Evolutionary conservation across 768 basidiomycete genomes (phyloP).

Genomic region (Termitomyces sp.): DNA sequence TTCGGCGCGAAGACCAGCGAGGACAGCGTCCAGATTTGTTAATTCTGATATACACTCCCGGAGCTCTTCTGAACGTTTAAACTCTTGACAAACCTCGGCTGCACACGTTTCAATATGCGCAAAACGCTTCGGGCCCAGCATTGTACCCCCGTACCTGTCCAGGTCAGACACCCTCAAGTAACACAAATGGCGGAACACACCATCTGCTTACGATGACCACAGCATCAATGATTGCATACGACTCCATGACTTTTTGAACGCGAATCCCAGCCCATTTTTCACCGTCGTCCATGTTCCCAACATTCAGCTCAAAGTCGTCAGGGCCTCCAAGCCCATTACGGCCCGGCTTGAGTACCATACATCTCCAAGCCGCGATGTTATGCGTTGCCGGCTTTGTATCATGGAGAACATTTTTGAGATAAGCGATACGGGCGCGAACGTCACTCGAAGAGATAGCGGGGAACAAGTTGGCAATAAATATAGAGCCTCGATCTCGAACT

Average conservation of each 20-base stretch:
- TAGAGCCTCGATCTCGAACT: conserved; percentile 69
- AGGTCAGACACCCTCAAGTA: neutral
- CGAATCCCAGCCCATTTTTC: conserved; percentile 67
- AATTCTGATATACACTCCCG: conserved; percentile 56
- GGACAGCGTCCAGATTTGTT: conserved; percentile 53
- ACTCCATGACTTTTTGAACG: conserved; percentile 63
- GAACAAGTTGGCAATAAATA: conserved; percentile 64
- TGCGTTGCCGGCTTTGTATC: conserved; percentile 56
- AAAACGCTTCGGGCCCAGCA: conserved; percentile 75
- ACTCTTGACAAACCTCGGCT: conserved; percentile 64
- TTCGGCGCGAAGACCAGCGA: conserved; percentile 51
- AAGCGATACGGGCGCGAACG: conserved; percentile 43
- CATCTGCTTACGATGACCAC: conserved; percentile 78
- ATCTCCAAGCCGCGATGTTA: conserved; percentile 76
- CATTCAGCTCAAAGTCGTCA: conserved; percentile 68
- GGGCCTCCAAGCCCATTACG: conserved; percentile 62
- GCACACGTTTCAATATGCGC: conserved; percentile 74
- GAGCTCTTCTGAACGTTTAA: conserved; percentile 64
- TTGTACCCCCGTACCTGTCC: conserved; percentile 72
- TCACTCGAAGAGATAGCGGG: conserved; percentile 45
- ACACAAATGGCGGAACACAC: conserved; percentile 29
- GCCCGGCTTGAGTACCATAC: conserved; percentile 65
- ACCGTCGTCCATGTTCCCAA: conserved; percentile 69
- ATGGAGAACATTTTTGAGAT: conserved; percentile 56
- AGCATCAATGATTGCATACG: conserved; percentile 68